These are phyloP conservation scores for Trifolium dubium DNA, from an alignment of 306 rosid species.

Conservation along the genomic window DNA sequence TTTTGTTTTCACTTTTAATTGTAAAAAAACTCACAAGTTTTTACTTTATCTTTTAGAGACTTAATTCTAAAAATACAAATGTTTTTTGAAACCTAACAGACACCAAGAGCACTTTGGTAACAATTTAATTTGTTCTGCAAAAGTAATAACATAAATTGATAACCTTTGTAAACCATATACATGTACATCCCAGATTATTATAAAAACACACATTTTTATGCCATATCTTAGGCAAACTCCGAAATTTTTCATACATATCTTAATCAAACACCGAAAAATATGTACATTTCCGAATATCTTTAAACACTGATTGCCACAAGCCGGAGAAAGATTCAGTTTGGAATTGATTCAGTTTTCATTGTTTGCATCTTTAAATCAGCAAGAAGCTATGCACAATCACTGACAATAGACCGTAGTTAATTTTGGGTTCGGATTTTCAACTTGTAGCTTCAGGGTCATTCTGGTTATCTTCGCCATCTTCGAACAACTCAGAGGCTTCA, in stretches of 20 bases:
- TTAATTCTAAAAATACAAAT: too few species aligned
- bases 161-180: neutral
- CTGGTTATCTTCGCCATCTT: conserved; percentile 47
- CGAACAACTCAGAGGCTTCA: conserved; percentile 30
- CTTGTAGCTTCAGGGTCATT: conserved; percentile 46
- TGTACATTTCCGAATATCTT: neutral
- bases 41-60: too few species aligned
- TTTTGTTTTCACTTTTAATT: too few species aligned
- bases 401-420: conserved; percentile 18
- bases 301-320: neutral
- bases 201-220: neutral
- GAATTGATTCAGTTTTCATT: neutral
- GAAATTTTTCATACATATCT: too few species aligned
- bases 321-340: neutral
- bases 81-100: too few species aligned
- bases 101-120: neutral
- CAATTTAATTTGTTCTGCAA: neutral
- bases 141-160: neutral
- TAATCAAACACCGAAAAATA: neutral
- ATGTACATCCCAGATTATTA: neutral
- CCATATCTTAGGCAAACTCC: neutral
- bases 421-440: conserved; percentile 31
- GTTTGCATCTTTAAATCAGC: neutral
- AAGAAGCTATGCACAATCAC: neutral
- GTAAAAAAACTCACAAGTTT: too few species aligned